Evolutionary conservation across 768 basidiomycete species (phyloP).

Genomic region (Suillus americanus): DNA sequence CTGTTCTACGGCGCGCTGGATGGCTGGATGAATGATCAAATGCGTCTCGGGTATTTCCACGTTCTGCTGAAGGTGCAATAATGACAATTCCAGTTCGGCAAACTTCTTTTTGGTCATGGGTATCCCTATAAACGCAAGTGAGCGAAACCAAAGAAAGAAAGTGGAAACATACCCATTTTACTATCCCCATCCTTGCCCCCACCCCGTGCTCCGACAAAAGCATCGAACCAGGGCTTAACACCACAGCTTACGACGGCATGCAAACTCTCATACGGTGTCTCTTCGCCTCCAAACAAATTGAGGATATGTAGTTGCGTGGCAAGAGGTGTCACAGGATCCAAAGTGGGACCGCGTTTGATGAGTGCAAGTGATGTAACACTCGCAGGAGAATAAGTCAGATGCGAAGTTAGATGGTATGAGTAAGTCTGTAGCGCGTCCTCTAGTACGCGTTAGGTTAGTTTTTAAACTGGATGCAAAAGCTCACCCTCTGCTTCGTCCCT

Average conservation of each 20-base stretch:
- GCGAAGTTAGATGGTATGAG: slow-evolving; percentile 65
- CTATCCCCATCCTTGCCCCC: slow-evolving; percentile 74
- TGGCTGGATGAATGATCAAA: slow-evolving; percentile 85
- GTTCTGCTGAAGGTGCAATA: slow-evolving; percentile 96
- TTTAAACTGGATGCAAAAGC: slow-evolving; percentile 17
- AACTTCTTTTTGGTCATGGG: slow-evolving; percentile 99
- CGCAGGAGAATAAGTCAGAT: slow-evolving; percentile 77
- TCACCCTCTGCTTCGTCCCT: slow-evolving; percentile 75
- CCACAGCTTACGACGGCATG: slow-evolving; percentile 94
- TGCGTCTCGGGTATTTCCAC: slow-evolving; percentile 98
- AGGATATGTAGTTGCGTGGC: slow-evolving; percentile 88
- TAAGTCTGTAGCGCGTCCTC: slow-evolving; percentile 68
- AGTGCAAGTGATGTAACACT: slow-evolving; percentile 87
- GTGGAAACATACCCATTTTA: slow-evolving; percentile 65
- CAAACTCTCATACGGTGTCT: slow-evolving; percentile 92
- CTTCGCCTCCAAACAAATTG: slow-evolving; percentile 86
- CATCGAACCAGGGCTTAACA: slow-evolving; percentile 98
- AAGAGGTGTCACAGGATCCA: slow-evolving; percentile 80
- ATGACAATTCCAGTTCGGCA: slow-evolving; percentile 91
- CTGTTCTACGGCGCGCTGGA: slow-evolving; percentile 85
- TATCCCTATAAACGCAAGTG: slow-evolving; percentile 52
- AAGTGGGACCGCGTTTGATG: slow-evolving; percentile 85
- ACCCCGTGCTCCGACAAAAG: slow-evolving; percentile 86
- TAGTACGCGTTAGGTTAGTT: slow-evolving; percentile 28
- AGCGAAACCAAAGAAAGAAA: slow-evolving; percentile 4